These are phyloP conservation scores for Berberis vulgaris DNA, from an alignment of 164 flowering plant species.

Conservation along the genomic window DNA sequence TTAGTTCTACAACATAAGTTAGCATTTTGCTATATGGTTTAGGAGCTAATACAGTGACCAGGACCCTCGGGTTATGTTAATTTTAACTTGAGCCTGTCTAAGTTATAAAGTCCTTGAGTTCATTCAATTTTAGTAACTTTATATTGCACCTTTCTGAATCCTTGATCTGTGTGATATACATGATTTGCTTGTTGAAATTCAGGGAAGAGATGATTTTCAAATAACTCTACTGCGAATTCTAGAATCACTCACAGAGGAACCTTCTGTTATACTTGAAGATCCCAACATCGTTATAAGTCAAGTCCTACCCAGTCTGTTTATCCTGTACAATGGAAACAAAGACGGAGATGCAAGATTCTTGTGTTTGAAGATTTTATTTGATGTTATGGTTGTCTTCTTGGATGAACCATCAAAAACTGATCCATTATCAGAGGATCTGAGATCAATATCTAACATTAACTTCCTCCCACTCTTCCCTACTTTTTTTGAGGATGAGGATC, in stretches of 20 bases:
- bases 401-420: slow-evolving; percentile 45
- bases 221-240: slow-evolving; percentile 76
- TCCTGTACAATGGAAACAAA: slow-evolving; percentile 81
- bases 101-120: not conserved
- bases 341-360: slow-evolving; percentile 93
- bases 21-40: no score
- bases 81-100: not conserved
- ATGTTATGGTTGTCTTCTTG: slow-evolving; percentile 59
- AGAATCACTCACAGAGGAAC: slow-evolving; percentile 72
- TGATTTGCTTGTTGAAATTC: slow-evolving; percentile 22
- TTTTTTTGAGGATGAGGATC: slow-evolving; percentile 88
- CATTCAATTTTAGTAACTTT: not conserved
- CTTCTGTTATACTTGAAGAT: slow-evolving; percentile 42
- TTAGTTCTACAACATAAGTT: no score
- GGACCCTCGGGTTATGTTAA: no score
- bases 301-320: slow-evolving; percentile 71
- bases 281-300: slow-evolving; percentile 41
- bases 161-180: not conserved
- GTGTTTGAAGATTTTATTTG: slow-evolving; percentile 84
- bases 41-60: no score
- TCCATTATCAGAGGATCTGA: slow-evolving; percentile 43
- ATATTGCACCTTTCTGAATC: not conserved
- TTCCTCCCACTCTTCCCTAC: slow-evolving; percentile 89
- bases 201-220: slow-evolving; percentile 98
- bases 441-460: slow-evolving; percentile 46